phyloP scores from a whole-genome alignment of 345 rosid genomes.

The Pugionium dolabratum region DNA sequence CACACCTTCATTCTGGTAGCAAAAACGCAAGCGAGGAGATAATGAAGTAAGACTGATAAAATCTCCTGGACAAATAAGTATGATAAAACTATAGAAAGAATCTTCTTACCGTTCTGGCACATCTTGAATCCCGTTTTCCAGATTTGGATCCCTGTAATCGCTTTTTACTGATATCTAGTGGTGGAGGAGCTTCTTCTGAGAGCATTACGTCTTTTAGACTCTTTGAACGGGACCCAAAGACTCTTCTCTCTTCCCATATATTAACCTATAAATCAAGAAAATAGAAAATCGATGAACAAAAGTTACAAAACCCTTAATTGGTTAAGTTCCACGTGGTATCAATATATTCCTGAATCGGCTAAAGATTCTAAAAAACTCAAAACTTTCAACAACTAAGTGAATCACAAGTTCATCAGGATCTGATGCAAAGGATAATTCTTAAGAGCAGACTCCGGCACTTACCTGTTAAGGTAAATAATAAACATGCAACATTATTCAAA shows the following conservation, averaged over 20 bases:
- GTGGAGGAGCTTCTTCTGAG: conserved; percentile 67
- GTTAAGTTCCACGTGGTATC: neutral
- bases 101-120: conserved; percentile 61
- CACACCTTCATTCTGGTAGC: conserved; percentile 72
- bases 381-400: neutral
- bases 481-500: neutral
- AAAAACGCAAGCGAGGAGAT: neutral
- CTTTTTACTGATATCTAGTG: conserved; percentile 75
- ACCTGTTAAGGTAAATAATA: neutral
- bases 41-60: conserved; percentile 14
- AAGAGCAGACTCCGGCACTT: neutral
- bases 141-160: conserved; percentile 76
- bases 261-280: conserved; percentile 49
- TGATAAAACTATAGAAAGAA: too few relatives aligned
- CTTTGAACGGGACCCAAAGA: conserved; percentile 79
- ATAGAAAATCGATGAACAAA: neutral
- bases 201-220: conserved; percentile 76
- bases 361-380: neutral
- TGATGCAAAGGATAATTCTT: neutral
- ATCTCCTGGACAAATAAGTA: too few relatives aligned
- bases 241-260: conserved; percentile 97
- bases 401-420: neutral
- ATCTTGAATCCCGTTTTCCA: conserved; percentile 76
- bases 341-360: neutral
- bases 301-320: neutral